These are phyloP conservation scores for Aplosporella prunicola DNA, from an alignment of 2,329 filamentous ascomycete species.

Conservation along the genomic window DNA sequence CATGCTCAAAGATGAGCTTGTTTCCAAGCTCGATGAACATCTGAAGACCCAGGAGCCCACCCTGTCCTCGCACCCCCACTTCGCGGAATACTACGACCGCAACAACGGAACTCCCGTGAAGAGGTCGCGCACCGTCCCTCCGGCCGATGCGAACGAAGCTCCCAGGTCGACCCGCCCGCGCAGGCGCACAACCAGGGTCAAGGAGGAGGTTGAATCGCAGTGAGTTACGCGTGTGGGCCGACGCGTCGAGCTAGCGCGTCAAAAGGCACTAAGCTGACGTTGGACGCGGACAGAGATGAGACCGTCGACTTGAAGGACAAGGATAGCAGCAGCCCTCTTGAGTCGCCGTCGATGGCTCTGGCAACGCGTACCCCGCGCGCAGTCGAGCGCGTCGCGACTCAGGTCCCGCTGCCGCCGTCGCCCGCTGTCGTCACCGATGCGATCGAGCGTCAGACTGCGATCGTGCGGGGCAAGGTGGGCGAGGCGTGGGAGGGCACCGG, in stretches of 20 bases:
- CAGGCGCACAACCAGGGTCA: conserved; percentile 24
- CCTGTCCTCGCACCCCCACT: conserved; percentile 53
- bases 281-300: background rate
- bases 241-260: conserved; percentile 20
- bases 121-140: conserved; percentile 26
- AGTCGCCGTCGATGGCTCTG: conserved; percentile 41
- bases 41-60: conserved; percentile 57
- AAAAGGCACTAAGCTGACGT: conserved; percentile 1
- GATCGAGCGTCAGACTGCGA: conserved; percentile 61
- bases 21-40: conserved; percentile 62
- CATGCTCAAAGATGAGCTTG: conserved; percentile 71
- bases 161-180: conserved; percentile 13
- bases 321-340: conserved; percentile 25
- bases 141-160: conserved; percentile 28
- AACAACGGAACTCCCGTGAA: conserved; percentile 45
- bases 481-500: conserved; percentile 56
- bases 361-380: conserved; percentile 28
- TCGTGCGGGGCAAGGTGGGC: conserved; percentile 56
- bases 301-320: background rate
- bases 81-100: conserved; percentile 70
- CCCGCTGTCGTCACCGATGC: conserved; percentile 67
- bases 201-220: conserved; percentile 24
- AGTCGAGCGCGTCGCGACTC: conserved; percentile 33
- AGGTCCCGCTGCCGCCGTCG: conserved; percentile 68
- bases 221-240: conserved; percentile 16